These are phyloP conservation scores for Aspergillus fumigatiaffinis DNA, from an alignment of 2,329 filamentous ascomycete species.

Conservation along the genomic window DNA sequence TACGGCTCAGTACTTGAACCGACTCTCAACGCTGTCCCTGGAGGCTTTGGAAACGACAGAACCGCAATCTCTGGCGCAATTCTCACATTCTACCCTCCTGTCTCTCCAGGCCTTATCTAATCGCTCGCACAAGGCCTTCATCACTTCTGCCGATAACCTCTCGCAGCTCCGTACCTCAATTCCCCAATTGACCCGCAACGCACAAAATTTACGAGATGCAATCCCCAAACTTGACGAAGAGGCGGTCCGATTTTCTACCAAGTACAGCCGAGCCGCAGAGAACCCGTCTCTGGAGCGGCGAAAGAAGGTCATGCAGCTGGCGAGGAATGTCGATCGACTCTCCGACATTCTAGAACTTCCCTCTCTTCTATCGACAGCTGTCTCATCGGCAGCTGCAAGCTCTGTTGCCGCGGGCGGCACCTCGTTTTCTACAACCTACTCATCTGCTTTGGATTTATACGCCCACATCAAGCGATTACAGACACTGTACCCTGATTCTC, in stretches of 20 bases:
- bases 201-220: constrained; percentile 62
- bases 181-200: constrained; percentile 64
- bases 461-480: constrained; percentile 88
- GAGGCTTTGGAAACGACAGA: constrained; percentile 70
- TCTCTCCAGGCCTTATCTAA: constrained; percentile 86
- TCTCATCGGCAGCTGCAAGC: constrained; percentile 42
- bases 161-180: constrained; percentile 68
- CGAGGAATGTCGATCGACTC: constrained; percentile 82
- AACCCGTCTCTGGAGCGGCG: constrained; percentile 68
- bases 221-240: constrained; percentile 77
- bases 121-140: constrained; percentile 79
- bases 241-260: constrained; percentile 74
- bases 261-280: constrained; percentile 71
- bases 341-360: constrained; percentile 90
- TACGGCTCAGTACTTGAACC: constrained; percentile 64
- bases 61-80: constrained; percentile 73
- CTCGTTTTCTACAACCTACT: constrained; percentile 65
- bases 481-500: constrained; percentile 74
- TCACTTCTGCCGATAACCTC: constrained; percentile 74
- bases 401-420: constrained; percentile 38
- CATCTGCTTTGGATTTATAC: constrained; percentile 83
- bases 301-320: constrained; percentile 74
- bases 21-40: constrained; percentile 72
- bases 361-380: constrained; percentile 73
- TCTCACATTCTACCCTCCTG: constrained; percentile 73